Conservation (phyloP, 805 yeast genomes). For the Ogataea paraovalis region DNA sequence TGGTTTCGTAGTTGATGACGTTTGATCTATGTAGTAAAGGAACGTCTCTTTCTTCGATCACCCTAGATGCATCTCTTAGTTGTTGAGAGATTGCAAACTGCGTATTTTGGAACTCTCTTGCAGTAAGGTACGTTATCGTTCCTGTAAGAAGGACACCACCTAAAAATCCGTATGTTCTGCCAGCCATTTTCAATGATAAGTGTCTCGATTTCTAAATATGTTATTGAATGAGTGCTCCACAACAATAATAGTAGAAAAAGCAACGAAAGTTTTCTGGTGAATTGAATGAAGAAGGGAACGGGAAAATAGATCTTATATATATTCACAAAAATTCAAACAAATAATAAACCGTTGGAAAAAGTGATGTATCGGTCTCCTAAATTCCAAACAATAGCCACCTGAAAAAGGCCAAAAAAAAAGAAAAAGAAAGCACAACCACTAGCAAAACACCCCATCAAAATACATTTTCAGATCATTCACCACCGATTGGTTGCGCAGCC, state of each 20-base stretch:
- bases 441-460: neutral
- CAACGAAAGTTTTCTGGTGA: neutral
- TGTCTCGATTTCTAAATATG: too few species aligned
- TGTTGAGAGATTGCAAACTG: slow-evolving; percentile 43
- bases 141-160: slow-evolving; percentile 62
- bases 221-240: neutral
- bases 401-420: neutral
- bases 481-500: neutral
- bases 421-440: neutral
- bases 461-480: neutral
- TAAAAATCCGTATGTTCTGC: slow-evolving; percentile 52
- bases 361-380: neutral
- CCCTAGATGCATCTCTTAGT: slow-evolving; percentile 43
- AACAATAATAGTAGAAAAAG: too few species aligned
- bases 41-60: slow-evolving; percentile 52
- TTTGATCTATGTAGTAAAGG: slow-evolving; percentile 42
- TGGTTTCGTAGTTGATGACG: slow-evolving; percentile 41
- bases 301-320: too few species aligned
- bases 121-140: slow-evolving; percentile 58
- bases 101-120: slow-evolving; percentile 48
- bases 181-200: slow-evolving; percentile 29
- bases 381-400: neutral
- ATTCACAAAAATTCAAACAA: neutral
- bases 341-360: too few species aligned
- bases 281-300: too few species aligned